phyloP scores from a whole-genome alignment of 495 filamentous ascomycete genomes.

The Daldinia caldariorum region DNA sequence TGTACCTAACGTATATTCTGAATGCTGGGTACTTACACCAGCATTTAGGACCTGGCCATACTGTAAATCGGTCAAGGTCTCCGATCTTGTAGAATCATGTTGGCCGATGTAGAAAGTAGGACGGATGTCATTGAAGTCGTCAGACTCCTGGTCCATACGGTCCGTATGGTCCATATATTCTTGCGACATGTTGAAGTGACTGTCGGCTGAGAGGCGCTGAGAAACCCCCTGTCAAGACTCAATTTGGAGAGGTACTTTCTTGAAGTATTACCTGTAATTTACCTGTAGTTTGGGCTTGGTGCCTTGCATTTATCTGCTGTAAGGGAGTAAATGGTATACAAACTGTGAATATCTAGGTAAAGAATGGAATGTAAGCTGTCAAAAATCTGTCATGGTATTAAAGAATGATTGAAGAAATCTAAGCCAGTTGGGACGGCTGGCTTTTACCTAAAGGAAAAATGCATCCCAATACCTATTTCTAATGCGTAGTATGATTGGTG shows the following conservation, averaged over 20 bases:
- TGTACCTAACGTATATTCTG: neutral
- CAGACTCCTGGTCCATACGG: conserved; percentile 61
- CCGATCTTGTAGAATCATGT: conserved; percentile 74
- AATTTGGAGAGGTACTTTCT: neutral
- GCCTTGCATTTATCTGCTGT: neutral
- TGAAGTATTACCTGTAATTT: neutral
- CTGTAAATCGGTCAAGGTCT: conserved; percentile 69
- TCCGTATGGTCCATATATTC: conserved; percentile 52
- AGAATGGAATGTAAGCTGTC: neutral
- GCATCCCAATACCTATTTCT: conserved; percentile 10
- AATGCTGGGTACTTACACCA: conserved; percentile 59
- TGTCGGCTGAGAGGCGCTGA: neutral
- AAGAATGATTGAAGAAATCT: neutral
- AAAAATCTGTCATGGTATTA: conserved; percentile 18
- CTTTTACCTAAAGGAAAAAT: conserved; percentile 10
- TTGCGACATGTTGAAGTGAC: conserved; percentile 53
- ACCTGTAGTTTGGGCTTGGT: neutral
- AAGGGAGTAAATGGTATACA: neutral
- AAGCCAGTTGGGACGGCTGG: conserved; percentile 1
- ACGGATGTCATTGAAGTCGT: conserved; percentile 52
- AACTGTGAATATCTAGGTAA: neutral
- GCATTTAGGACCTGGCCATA: conserved; percentile 73
- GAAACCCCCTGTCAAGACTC: neutral
- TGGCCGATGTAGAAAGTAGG: conserved; percentile 84
- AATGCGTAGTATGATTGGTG: conserved; percentile 23